phyloP scores from a whole-genome alignment of 352 stramenopile genomes.

The Phytophthora pisi region DNA sequence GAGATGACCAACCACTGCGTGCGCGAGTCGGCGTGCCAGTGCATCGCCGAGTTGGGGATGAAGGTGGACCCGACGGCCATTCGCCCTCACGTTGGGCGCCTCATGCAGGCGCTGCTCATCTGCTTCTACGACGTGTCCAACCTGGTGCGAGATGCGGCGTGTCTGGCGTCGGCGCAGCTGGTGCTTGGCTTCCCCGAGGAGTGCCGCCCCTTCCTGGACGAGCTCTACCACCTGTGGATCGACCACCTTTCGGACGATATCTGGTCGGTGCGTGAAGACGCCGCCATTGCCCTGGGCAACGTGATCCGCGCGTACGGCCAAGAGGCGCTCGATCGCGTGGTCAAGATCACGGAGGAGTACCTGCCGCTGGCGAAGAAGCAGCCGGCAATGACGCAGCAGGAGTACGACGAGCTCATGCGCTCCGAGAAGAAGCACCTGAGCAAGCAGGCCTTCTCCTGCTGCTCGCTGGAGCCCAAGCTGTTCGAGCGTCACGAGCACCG shows the following conservation, averaged over 20 bases:
- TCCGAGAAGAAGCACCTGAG: slow-evolving; percentile 92
- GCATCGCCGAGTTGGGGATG: slow-evolving; percentile 93
- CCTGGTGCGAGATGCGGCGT: slow-evolving; percentile 96
- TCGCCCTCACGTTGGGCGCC: slow-evolving; percentile 61
- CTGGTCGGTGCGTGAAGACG: slow-evolving; percentile 97
- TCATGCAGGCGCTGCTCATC: slow-evolving; percentile 91
- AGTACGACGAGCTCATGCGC: slow-evolving; percentile 93
- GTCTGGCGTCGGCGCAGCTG: slow-evolving; percentile 87
- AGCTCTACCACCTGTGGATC: slow-evolving; percentile 91
- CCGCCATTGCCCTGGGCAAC: slow-evolving; percentile 94
- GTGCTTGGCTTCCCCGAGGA: slow-evolving; percentile 87
- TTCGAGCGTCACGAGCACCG: slow-evolving; percentile 87
- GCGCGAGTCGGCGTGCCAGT: slow-evolving; percentile 95
- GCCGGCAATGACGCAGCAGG: slow-evolving; percentile 91
- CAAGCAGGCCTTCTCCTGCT: slow-evolving; percentile 95
- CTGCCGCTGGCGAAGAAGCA: slow-evolving; percentile 91
- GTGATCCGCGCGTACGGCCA: slow-evolving; percentile 92
- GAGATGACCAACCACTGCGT: slow-evolving; percentile 97
- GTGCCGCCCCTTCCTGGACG: slow-evolving; percentile 85
- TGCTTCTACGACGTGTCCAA: slow-evolving; percentile 97
- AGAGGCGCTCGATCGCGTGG: slow-evolving; percentile 81
- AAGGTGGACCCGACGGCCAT: slow-evolving; percentile 85
- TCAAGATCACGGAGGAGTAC: slow-evolving; percentile 65
- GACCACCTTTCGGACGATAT: slow-evolving; percentile 97
- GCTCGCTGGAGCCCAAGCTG: slow-evolving; percentile 94